Conservation (phyloP, 2,329 filamentous ascomycete species). For the Pseudopithomyces maydicus region DNA sequence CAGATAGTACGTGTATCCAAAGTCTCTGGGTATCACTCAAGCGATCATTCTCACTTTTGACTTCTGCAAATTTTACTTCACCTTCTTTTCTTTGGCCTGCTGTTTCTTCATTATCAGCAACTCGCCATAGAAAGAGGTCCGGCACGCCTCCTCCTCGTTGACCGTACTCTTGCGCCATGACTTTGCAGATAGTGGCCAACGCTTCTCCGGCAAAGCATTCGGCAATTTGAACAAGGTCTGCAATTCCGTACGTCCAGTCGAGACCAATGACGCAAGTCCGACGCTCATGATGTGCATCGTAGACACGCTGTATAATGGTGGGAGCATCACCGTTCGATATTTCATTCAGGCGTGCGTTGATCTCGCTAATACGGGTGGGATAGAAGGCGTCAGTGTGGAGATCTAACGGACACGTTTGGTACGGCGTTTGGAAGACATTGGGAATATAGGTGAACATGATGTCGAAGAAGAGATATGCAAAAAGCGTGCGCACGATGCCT, state of each 20-base stretch:
- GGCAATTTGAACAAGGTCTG: constrained; percentile 80
- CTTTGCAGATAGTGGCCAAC: constrained; percentile 83
- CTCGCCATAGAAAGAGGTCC: constrained; percentile 87
- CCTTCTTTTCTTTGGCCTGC: constrained; percentile 45
- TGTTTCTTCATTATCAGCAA: constrained; percentile 39
- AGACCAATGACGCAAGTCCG: constrained; percentile 89
- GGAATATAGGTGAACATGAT: constrained; percentile 91
- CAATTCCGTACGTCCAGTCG: constrained; percentile 83
- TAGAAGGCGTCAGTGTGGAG: constrained; percentile 94
- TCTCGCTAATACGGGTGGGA: constrained; percentile 80
- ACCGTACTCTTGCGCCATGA: constrained; percentile 93
- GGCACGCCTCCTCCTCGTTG: constrained; percentile 86
- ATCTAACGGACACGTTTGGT: constrained; percentile 91
- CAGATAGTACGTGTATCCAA: constrained; percentile 93
- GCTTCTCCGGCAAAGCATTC: constrained; percentile 79
- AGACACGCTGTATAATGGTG: constrained; percentile 69
- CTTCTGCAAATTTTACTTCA: constrained; percentile 73
- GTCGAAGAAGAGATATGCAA: constrained; percentile 87
- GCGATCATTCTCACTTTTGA: constrained; percentile 75
- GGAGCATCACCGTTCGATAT: constrained; percentile 82
- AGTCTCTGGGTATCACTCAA: constrained; percentile 94
- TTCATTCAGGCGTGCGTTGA: constrained; percentile 83
- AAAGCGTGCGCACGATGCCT: constrained; percentile 85
- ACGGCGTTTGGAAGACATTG: constrained; percentile 95
- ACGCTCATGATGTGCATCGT: constrained; percentile 69